Percentiles rank a stretch among this genome's conserved stretches.
These are phyloP conservation scores for Marasmius fiardii DNA, from an alignment of 1,284 basidiomycete genomes.

Conservation along the genomic window DNA sequence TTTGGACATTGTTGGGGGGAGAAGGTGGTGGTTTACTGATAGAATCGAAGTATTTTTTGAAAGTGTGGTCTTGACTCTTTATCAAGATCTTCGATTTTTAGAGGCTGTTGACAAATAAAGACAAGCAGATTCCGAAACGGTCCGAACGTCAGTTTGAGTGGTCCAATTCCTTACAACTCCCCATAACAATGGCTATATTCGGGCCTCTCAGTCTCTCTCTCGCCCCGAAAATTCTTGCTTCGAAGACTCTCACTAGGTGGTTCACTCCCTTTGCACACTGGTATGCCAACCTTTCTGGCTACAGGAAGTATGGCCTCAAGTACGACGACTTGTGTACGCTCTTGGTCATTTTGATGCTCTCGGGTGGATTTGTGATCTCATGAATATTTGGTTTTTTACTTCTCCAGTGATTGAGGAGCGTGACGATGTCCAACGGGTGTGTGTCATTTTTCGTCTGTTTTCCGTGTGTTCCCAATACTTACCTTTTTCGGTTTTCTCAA, in stretches of 20 bases:
- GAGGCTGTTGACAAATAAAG: conserved; percentile 6
- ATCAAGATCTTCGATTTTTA: neutral
- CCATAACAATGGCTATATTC: conserved; percentile 38
- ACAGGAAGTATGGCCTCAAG: conserved; percentile 87
- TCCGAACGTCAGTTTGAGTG: conserved; percentile 1
- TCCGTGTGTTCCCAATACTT: neutral
- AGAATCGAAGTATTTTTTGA: conserved; percentile 25
- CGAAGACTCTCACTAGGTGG: conserved; percentile 61
- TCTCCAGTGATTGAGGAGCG: conserved; percentile 82
- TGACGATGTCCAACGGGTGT: conserved; percentile 81
- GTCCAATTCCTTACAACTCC: conserved; percentile 1
- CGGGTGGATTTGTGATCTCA: neutral
- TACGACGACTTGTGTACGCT: conserved; percentile 91
- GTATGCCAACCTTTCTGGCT: conserved; percentile 82
- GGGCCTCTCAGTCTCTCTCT: conserved; percentile 78
- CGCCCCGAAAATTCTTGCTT: conserved; percentile 74
- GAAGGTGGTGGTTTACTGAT: conserved; percentile 24
- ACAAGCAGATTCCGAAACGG: conserved; percentile 6
- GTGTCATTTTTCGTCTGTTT: conserved; percentile 12
- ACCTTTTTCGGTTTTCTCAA: neutral
- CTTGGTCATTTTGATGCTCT: conserved; percentile 8
- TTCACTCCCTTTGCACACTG: conserved; percentile 82
- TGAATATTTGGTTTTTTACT: neutral
- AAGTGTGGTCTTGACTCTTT: neutral
- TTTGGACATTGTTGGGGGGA: conserved; percentile 50